phyloP scores from a whole-genome alignment of 139 green algal species.

The Coelastrella sp. region DNA sequence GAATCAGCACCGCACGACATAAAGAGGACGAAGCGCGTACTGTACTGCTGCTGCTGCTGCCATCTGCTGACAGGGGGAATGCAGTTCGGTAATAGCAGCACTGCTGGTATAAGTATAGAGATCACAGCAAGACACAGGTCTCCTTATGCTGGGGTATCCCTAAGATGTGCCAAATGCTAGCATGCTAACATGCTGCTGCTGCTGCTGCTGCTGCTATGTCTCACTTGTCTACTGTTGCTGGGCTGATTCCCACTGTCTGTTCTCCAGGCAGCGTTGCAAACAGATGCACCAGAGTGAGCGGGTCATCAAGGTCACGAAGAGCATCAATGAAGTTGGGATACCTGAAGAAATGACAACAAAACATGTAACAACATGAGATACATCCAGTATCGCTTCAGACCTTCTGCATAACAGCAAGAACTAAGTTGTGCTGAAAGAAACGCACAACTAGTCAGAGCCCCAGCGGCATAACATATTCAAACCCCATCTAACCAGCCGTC shows the following conservation, averaged over 20 bases:
- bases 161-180: no score
- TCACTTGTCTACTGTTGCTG: constrained; percentile 47
- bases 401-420: no score
- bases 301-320: constrained; percentile 97
- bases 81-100: no score
- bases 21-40: no score
- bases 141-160: not conserved
- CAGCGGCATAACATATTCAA: no score
- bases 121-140: no score
- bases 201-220: not conserved
- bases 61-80: no score
- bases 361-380: not conserved
- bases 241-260: constrained; percentile 63
- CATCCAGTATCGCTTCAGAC: no score
- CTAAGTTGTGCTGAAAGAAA: no score
- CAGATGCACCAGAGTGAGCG: constrained; percentile 95
- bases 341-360: constrained; percentile 55
- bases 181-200: constrained; percentile 9
- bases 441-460: no score
- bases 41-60: not conserved
- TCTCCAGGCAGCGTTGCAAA: constrained; percentile 94
- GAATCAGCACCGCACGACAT: not conserved
- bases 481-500: no score
- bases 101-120: no score
- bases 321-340: constrained; percentile 99